Evolutionary conservation across 2,329 filamentous ascomycete species (phyloP).

Genomic region (Aspergillus udagawae): DNA sequence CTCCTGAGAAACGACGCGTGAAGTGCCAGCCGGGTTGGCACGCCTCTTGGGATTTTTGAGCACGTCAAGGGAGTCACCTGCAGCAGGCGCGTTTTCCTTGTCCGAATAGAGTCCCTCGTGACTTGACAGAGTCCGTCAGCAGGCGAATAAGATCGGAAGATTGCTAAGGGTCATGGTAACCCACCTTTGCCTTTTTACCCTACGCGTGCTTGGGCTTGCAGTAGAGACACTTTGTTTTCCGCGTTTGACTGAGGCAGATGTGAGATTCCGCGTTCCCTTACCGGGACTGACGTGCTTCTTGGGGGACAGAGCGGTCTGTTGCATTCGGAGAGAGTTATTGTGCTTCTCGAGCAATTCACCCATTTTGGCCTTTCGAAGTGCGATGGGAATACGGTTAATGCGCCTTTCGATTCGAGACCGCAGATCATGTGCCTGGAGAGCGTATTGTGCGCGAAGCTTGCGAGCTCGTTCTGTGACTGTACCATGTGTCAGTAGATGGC

Average conservation of each 20-base stretch:
- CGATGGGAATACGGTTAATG: conserved; percentile 82
- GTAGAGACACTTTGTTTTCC: conserved; percentile 25
- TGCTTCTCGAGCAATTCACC: conserved; percentile 67
- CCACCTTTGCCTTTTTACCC: conserved; percentile 32
- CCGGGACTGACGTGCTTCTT: conserved; percentile 28
- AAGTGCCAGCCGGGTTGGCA: conserved; percentile 41
- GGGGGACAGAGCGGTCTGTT: conserved; percentile 26
- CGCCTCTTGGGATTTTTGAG: conserved; percentile 69
- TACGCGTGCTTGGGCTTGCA: conserved; percentile 25
- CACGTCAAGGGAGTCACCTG: conserved; percentile 40
- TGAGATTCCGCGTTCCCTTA: conserved; percentile 26
- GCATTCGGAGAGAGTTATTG: conserved; percentile 19
- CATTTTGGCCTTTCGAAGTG: conserved; percentile 75
- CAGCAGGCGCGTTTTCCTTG: conserved; percentile 66
- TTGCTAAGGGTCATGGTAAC: conserved; percentile 3
- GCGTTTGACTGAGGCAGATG: conserved; percentile 27
- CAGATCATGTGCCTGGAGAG: conserved; percentile 79
- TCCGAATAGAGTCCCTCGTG: conserved; percentile 61
- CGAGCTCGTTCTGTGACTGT: conserved; percentile 82
- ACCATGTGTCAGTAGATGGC: conserved; percentile 7
- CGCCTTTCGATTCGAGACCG: conserved; percentile 85
- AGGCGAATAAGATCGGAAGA: not conserved
- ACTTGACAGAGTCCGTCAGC: conserved; percentile 41
- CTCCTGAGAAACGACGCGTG: conserved; percentile 41
- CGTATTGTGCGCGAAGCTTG: conserved; percentile 83